Percentiles rank a stretch among this genome's conserved stretches.
These are phyloP conservation scores for Rosellinia necatrix DNA, from an alignment of 2,329 filamentous ascomycete genomes.

Conservation along the genomic window DNA sequence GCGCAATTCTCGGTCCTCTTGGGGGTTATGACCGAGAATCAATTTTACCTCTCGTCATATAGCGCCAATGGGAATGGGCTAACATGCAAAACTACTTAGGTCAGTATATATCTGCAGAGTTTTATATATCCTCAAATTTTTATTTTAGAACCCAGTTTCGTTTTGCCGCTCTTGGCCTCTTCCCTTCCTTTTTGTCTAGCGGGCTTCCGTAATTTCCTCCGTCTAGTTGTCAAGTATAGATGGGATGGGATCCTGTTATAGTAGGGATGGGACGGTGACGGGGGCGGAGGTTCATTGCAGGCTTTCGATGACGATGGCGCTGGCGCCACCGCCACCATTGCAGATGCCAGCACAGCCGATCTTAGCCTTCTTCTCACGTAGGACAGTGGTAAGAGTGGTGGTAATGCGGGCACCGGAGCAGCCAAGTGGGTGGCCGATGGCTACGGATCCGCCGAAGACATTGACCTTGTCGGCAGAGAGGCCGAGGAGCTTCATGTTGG, in stretches of 20 bases:
- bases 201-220: background rate
- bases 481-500: slow-evolving; percentile 90
- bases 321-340: slow-evolving; percentile 96
- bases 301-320: slow-evolving; percentile 87
- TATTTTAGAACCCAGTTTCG: too few relatives aligned
- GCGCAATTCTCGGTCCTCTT: too few relatives aligned
- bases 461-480: slow-evolving; percentile 88
- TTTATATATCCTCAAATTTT: slow-evolving; percentile 1
- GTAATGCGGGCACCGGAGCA: slow-evolving; percentile 93
- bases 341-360: slow-evolving; percentile 94
- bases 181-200: slow-evolving; percentile 4
- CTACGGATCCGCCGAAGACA: slow-evolving; percentile 91
- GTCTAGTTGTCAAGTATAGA: background rate
- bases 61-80: background rate
- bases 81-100: background rate
- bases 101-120: background rate
- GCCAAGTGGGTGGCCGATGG: slow-evolving; percentile 92
- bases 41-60: slow-evolving; percentile 16
- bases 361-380: slow-evolving; percentile 90
- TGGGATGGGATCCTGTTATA: slow-evolving; percentile 13
- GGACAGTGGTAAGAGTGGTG: slow-evolving; percentile 84
- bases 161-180: background rate
- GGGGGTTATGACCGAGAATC: too few relatives aligned
- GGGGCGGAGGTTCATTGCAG: slow-evolving; percentile 40
- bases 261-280: slow-evolving; percentile 3